Evolutionary conservation across 371 early-diverging fungal species (phyloP).

Genomic region (Mucor lusitanicus): DNA sequence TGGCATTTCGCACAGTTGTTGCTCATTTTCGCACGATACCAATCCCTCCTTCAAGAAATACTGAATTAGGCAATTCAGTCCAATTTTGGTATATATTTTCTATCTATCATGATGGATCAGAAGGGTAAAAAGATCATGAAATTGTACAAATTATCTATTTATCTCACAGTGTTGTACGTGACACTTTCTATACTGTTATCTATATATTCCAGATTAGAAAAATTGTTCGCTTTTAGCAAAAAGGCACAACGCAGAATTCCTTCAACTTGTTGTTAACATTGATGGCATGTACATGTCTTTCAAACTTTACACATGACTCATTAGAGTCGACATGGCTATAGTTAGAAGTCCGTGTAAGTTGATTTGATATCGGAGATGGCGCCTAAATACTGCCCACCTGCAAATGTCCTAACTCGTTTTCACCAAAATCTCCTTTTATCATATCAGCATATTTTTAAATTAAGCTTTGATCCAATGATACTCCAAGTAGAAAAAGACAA

Average conservation of each 20-base stretch:
- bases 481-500: neutral
- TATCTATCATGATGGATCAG: neutral
- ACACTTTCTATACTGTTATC: neutral
- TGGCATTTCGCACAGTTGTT: constrained; percentile 22
- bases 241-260: neutral
- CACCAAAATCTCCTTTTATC: neutral
- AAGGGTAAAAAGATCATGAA: neutral
- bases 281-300: neutral
- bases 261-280: neutral
- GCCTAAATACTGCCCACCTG: neutral
- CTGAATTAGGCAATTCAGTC: constrained; percentile 23
- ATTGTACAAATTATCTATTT: constrained; percentile 3
- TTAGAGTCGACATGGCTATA: neutral
- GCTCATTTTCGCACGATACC: constrained; percentile 25
- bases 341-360: constrained; percentile 10
- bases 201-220: neutral
- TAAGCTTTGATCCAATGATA: neutral
- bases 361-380: constrained; percentile 17
- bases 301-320: constrained; percentile 15
- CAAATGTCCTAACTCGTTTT: neutral
- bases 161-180: neutral
- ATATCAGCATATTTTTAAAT: neutral
- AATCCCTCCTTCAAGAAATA: neutral
- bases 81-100: constrained; percentile 11
- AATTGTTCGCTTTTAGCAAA: neutral